These are phyloP conservation scores for Glebionis coronaria DNA, from an alignment of 129 eudicot genomes.

Conservation along the genomic window DNA sequence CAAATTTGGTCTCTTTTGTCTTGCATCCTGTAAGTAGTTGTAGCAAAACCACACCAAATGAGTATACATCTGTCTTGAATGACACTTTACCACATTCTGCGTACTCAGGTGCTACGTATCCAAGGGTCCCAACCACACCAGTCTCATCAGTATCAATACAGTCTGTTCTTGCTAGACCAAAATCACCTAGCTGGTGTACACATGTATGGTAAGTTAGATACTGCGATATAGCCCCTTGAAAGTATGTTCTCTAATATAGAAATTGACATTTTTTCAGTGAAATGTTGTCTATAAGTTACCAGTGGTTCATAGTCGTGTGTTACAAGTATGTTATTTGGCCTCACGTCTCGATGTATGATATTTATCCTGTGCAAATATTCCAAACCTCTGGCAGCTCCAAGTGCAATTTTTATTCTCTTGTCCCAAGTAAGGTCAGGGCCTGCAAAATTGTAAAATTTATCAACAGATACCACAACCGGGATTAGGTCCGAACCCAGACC, in stretches of 20 bases:
- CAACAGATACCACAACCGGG: too few relatives aligned
- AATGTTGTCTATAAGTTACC: conserved; percentile 30
- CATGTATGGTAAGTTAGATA: not conserved
- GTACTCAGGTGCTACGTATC: conserved; percentile 80
- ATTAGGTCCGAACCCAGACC: too few relatives aligned
- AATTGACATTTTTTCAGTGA: too few relatives aligned
- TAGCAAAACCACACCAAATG: conserved; percentile 69
- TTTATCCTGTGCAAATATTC: conserved; percentile 51
- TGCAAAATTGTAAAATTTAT: conserved; percentile 30
- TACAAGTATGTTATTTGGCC: conserved; percentile 72
- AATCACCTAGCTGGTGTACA: conserved; percentile 63
- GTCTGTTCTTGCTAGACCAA: conserved; percentile 66
- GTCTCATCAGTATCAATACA: conserved; percentile 44
- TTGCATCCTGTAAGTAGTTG: conserved; percentile 64
- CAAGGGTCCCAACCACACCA: conserved; percentile 74
- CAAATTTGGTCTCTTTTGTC: conserved; percentile 42
- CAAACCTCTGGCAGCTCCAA: conserved; percentile 78
- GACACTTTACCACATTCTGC: conserved; percentile 68
- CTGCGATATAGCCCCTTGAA: not conserved
- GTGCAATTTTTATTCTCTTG: conserved; percentile 67
- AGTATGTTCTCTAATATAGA: not conserved
- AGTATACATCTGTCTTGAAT: conserved; percentile 67
- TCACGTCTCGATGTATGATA: conserved; percentile 73
- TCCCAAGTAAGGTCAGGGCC: conserved; percentile 52
- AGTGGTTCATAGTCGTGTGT: conserved; percentile 64